Evolutionary conservation across 2,329 filamentous ascomycete species (phyloP), one percentile per base, ranked within the genome.

Genomic region (Arthrobotrys entomopaga): DNA sequence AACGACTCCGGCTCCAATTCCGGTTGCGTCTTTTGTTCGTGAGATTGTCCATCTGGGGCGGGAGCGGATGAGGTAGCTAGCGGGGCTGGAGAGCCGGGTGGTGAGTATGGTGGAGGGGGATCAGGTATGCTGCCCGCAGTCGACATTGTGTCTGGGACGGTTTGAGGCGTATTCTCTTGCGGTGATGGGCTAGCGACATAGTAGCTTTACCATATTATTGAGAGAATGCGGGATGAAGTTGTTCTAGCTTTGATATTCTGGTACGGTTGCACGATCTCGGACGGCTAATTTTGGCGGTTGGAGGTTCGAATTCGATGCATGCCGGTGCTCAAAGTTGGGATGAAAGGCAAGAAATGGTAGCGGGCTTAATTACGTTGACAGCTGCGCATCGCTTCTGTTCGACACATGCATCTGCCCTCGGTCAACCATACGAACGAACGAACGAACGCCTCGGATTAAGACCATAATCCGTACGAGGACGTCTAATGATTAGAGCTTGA

Each of bases 111-210:
- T 50, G 70, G 70, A 54, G 70, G 70, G 49, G 70, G 70, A 63
- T 74, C 70, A 57, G 70, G 70, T 64, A 74, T 74, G 70, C 63
- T 74, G 70, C 70, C 70, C 50, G 63, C 54, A 40, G 70, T 74
- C 70, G 70, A 74, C 70, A 74, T 74, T 5, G 10, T 34, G 57
- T 67, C 70, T 63, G 42, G 63, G 57, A 67, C 29, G 65, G 58
- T 10, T 66, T 70, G 40, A 70, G 50, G 20, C 65, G 65, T 70
- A 64, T 63, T 70, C 57, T 64, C 52, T 52, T 63, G 65, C 40
- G 65, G 58, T 26, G 58, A 57, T 64, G 57, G 15, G 40, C 50
- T 58, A 40, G 48, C 57, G 65, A 63, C 65, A 70, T 70, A 70
- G 65, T 70, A 70, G 65, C 65, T 58, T 61, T 58, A 63, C 65